These are phyloP conservation scores for Vaccinium macrocarpon DNA, from an alignment of 148 eudicot species.

Conservation along the genomic window DNA sequence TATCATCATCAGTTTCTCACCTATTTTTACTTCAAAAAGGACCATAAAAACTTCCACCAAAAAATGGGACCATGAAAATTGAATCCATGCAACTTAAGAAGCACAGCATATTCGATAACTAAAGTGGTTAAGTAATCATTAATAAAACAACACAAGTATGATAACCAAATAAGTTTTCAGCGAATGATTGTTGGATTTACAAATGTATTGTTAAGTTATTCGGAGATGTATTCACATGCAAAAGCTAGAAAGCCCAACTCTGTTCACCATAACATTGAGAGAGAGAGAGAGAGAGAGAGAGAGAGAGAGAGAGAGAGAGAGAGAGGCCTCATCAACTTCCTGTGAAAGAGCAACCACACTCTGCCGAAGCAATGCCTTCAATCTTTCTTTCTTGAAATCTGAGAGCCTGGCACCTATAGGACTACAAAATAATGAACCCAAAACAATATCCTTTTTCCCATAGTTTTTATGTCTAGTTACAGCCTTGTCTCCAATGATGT, in stretches of 20 bases:
- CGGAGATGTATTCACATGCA: neutral
- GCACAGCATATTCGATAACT: neutral
- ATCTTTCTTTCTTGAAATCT: constrained; percentile 42
- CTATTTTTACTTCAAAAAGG: neutral
- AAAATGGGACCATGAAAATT: neutral
- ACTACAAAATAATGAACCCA: constrained; percentile 36
- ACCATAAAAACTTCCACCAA: neutral
- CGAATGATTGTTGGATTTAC: neutral
- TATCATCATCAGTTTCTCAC: neutral
- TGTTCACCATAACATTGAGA: neutral
- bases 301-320: constrained; percentile 9
- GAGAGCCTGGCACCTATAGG: constrained; percentile 45
- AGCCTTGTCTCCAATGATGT: constrained; percentile 14
- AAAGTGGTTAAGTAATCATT: neutral
- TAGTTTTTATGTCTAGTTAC: constrained; percentile 1
- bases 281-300: neutral
- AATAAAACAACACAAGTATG: neutral
- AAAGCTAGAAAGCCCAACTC: neutral
- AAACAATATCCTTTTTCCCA: constrained; percentile 18
- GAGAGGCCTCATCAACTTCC: constrained; percentile 71
- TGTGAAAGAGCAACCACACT: constrained; percentile 41
- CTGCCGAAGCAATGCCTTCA: constrained; percentile 52
- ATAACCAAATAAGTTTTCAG: neutral
- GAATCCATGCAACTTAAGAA: neutral
- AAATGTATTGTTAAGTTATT: neutral